Conservation (phyloP, 192 early-diverging fungal genomes). For the Coemansia sp. region DNA sequence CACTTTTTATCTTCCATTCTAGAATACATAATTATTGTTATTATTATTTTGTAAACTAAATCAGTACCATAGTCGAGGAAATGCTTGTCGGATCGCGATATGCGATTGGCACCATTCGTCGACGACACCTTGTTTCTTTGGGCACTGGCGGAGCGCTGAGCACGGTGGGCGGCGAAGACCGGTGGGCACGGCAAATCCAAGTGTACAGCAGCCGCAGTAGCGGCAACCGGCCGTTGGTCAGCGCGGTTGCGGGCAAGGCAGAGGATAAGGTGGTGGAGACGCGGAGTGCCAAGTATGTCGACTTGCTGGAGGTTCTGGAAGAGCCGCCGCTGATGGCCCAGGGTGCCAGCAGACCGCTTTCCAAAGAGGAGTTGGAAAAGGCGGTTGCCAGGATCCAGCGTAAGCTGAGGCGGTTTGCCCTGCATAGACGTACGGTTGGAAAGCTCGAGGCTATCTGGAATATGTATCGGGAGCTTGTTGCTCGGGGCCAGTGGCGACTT, state of each 20-base stretch:
- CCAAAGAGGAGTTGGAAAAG: conserved; percentile 5
- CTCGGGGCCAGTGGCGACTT: conserved; percentile 14
- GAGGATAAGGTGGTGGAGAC: not conserved
- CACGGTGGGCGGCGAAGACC: conserved; percentile 1
- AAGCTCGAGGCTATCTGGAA: conserved; percentile 38
- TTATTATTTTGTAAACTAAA: not conserved
- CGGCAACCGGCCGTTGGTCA: no score
- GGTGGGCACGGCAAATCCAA: not conserved
- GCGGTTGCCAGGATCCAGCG: conserved; percentile 23
- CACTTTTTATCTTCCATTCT: no score
- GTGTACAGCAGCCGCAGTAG: no score
- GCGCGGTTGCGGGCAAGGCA: not conserved
- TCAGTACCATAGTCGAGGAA: not conserved
- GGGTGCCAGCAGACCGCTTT: not conserved
- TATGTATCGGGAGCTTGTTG: conserved; percentile 18
- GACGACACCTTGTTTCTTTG: not conserved
- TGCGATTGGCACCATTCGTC: not conserved
- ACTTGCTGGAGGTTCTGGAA: conserved; percentile 1
- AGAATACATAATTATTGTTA: no score
- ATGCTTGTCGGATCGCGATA: not conserved
- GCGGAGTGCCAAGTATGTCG: conserved; percentile 13
- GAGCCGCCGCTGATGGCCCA: conserved; percentile 27
- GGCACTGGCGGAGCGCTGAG: no score
- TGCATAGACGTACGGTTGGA: conserved; percentile 18
- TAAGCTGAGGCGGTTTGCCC: conserved; percentile 26